Base-by-base conservation (phyloP, 1,284 basidiomycete species). In the Pseudozyma tsukubaensis region DNA sequence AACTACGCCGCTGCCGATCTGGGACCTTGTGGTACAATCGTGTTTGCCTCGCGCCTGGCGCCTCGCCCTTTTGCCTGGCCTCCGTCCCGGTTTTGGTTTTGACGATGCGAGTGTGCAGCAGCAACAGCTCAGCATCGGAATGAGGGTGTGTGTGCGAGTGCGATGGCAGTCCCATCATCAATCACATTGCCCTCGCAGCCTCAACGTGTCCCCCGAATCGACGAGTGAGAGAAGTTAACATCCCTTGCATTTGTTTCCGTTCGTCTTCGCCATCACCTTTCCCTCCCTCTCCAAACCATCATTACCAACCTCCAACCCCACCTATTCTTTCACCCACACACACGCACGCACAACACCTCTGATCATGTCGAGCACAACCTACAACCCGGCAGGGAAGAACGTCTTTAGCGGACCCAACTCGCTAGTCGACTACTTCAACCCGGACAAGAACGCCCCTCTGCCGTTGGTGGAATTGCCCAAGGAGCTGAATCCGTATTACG, bases 381-480 rank as follows among this genome's bases (percentile, higher is more conserved):
- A 71, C 62, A 48, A 58, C n/a, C 53, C 68, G 11, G 21, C 37
- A 18, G 7, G n/a, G 10, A 59, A 48, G 32, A 67, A 68, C 45
- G 73, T 76, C 34, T 76, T 76, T 37, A 45, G 35, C 10, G 73
- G 73, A 16, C 52, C 58, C 19, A 66, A 65, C 42, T 57, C 59
- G 21, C 52, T 76, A 8, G 35, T 64, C 35, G 62, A 76, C 56
- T 76, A 65, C 43, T 77, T 65, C 54, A 66, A 77, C 36, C 75
- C 75, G 34, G 75, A 77, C 56, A 54, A 64, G 43, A 71, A 75
- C 51, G 50, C 62, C 11, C 72, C 68, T 4, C 39, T 67, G 34
- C 75, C 72, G 29, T 42, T 77, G 29, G 72, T 77, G 18, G 75
- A 77, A 43, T 43, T 77, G 39, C 75, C 75, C 24, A 40, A 35